A percentile compares a stretch with the other conserved stretches of the same genome.
Evolutionary conservation across 352 stramenopile species (phyloP).

Genomic region (Thraustotheca clavata): DNA sequence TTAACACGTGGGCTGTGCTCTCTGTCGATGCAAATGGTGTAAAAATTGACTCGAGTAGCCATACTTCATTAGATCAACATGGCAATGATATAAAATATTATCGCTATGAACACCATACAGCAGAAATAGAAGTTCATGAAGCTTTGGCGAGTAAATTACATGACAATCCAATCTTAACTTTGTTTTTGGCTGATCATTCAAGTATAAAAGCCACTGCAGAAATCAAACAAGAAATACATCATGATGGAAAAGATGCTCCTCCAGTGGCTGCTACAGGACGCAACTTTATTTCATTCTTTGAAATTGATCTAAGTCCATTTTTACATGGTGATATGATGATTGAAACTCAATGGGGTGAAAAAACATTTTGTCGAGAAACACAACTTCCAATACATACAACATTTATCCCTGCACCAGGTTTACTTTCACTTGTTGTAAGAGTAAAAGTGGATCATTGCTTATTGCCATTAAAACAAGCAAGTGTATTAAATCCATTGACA

Average conservation of each 20-base stretch:
- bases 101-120: constrained; percentile 42
- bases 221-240: constrained; percentile 9
- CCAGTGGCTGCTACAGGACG: constrained; percentile 8
- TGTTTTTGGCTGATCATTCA: constrained; percentile 53
- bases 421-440: constrained; percentile 42
- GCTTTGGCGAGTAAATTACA: constrained; percentile 37
- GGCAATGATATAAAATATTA: constrained; percentile 10
- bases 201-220: constrained; percentile 21
- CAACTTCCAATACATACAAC: neutral
- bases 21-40: no score
- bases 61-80: neutral
- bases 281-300: constrained; percentile 34
- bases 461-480: constrained; percentile 30
- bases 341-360: constrained; percentile 38
- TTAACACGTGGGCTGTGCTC: constrained; percentile 4
- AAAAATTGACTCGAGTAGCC: no score
- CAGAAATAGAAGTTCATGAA: constrained; percentile 40
- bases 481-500: constrained; percentile 58
- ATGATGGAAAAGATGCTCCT: neutral
- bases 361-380: neutral
- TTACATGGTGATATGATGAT: constrained; percentile 30
- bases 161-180: constrained; percentile 47
- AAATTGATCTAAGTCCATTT: constrained; percentile 52
- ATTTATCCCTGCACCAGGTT: constrained; percentile 21
- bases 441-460: constrained; percentile 43